Conservation (phyloP, 2,329 filamentous ascomycete species). For the Parascedosporium putredinis region DNA sequence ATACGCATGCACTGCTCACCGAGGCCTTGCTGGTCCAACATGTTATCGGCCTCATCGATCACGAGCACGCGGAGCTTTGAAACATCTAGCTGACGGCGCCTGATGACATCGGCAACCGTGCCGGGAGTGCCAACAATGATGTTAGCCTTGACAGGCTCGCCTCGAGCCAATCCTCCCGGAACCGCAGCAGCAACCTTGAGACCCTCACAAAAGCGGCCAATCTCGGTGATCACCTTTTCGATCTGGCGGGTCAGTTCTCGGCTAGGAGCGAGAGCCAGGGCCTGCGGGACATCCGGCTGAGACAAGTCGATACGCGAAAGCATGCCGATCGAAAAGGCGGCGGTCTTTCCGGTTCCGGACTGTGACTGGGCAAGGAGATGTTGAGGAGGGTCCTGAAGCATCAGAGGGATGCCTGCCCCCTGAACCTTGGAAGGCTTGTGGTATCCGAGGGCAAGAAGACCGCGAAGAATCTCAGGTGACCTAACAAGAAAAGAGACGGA, state of each 20-base stretch:
- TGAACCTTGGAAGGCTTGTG: conserved; percentile 96
- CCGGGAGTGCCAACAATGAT: conserved; percentile 90
- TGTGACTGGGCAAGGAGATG: conserved; percentile 99
- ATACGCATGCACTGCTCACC: conserved; percentile 92
- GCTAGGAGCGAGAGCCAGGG: conserved; percentile 80
- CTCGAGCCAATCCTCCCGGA: conserved; percentile 62
- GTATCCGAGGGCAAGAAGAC: conserved; percentile 74
- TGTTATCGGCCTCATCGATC: conserved; percentile 96
- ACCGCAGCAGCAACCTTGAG: conserved; percentile 74
- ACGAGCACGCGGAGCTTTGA: conserved; percentile 71
- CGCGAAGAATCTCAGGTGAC: conserved; percentile 55
- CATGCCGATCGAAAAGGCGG: conserved; percentile 88
- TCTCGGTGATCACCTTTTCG: conserved; percentile 68
- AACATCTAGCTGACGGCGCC: conserved; percentile 62
- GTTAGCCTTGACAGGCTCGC: conserved; percentile 59
- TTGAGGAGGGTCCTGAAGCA: conserved; percentile 73
- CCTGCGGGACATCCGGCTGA: conserved; percentile 63
- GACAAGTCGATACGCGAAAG: conserved; percentile 73
- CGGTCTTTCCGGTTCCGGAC: conserved; percentile 96
- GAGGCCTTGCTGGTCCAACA: conserved; percentile 91
- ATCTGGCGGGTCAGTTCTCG: conserved; percentile 95
- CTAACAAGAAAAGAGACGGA: conserved; percentile 12
- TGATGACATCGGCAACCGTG: conserved; percentile 80
- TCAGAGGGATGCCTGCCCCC: conserved; percentile 82
- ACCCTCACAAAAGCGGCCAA: conserved; percentile 73